These are phyloP conservation scores for Mortierella polycephala DNA, from an alignment of 371 early-diverging fungal species.

Conservation along the genomic window DNA sequence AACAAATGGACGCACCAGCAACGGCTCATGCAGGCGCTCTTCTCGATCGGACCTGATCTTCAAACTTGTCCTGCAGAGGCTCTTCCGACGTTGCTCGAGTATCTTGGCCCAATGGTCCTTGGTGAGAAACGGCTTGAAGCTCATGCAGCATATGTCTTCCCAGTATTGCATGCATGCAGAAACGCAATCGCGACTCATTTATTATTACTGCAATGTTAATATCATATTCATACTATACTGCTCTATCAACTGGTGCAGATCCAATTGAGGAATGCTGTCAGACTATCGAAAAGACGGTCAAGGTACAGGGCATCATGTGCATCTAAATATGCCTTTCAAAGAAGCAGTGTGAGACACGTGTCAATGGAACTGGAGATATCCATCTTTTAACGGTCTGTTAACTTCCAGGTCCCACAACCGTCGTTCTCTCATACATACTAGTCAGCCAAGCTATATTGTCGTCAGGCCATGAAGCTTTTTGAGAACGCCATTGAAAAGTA, in stretches of 20 bases:
- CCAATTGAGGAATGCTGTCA: slow-evolving; percentile 37
- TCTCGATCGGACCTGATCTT: slow-evolving; percentile 37
- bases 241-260: slow-evolving; percentile 8
- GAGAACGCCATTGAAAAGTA: slow-evolving; percentile 40
- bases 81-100: slow-evolving; percentile 21
- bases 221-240: neutral
- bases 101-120: slow-evolving; percentile 37
- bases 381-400: slow-evolving; percentile 3
- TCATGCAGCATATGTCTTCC: neutral
- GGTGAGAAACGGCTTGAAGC: slow-evolving; percentile 19
- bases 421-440: slow-evolving; percentile 6
- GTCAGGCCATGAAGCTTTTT: slow-evolving; percentile 39
- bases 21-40: slow-evolving; percentile 50
- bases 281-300: slow-evolving; percentile 39
- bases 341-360: neutral
- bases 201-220: neutral
- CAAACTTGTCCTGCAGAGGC: slow-evolving; percentile 35
- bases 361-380: neutral
- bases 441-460: slow-evolving; percentile 48
- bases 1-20: slow-evolving; percentile 50
- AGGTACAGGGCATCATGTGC: slow-evolving; percentile 13
- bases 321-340: neutral
- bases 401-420: neutral
- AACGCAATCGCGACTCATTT: neutral
- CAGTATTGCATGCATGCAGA: neutral